Evolutionary conservation across 306 rosid species (phyloP).

Genomic region (Gynostemma pentaphyllum): DNA sequence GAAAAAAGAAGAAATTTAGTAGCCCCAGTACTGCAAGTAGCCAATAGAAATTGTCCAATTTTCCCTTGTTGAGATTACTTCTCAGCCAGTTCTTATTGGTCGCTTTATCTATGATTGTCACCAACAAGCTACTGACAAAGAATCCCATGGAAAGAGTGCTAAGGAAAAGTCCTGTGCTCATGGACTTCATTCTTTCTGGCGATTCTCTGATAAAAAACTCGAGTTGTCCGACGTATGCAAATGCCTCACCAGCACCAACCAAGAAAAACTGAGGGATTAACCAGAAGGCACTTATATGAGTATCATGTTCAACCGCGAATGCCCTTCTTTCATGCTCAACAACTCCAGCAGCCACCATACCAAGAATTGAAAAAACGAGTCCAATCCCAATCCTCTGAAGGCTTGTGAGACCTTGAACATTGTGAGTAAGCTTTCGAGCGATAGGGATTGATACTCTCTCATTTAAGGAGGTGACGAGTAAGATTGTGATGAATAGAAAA

Average conservation of each 20-base stretch:
- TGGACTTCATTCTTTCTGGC: slow-evolving; percentile 91
- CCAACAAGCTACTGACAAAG: slow-evolving; percentile 72
- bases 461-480: slow-evolving; percentile 71
- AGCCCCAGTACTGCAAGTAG: slow-evolving; percentile 57
- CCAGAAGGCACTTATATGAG: slow-evolving; percentile 72
- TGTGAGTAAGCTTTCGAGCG: slow-evolving; percentile 62
- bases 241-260: slow-evolving; percentile 90
- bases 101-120: slow-evolving; percentile 52
- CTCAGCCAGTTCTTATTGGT: slow-evolving; percentile 59
- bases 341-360: slow-evolving; percentile 63
- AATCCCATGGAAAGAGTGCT: slow-evolving; percentile 85
- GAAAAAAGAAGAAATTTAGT: slow-evolving; percentile 47
- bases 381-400: slow-evolving; percentile 90
- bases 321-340: slow-evolving; percentile 51
- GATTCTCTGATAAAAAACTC: slow-evolving; percentile 96
- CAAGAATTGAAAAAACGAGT: slow-evolving; percentile 46
- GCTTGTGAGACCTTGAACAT: slow-evolving; percentile 72
- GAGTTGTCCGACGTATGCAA: slow-evolving; percentile 89
- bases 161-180: slow-evolving; percentile 88
- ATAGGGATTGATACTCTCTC: slow-evolving; percentile 63
- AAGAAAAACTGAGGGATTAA: slow-evolving; percentile 83
- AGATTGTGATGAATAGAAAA: slow-evolving; percentile 58
- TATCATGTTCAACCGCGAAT: slow-evolving; percentile 13
- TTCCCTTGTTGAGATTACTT: slow-evolving; percentile 54
- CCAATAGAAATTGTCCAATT: slow-evolving; percentile 64